Conservation (phyloP, 345 rosid species). For the Gossypium raimondii region DNA sequence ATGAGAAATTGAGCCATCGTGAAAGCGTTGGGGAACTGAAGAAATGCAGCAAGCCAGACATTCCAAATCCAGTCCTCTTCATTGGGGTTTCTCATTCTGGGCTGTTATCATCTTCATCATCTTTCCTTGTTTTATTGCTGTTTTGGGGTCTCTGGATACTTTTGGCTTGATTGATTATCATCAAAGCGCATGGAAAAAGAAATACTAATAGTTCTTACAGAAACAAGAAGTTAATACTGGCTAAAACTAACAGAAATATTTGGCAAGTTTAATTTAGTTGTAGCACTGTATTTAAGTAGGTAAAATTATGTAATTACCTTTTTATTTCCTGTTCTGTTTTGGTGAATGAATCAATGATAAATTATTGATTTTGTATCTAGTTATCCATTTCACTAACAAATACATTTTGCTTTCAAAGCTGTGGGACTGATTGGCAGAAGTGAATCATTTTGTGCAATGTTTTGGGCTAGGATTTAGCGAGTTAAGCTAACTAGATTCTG, state of each 20-base stretch:
- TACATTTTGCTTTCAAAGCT: too few relatives aligned
- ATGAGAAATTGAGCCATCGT: slow-evolving; percentile 10
- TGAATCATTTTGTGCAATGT: not conserved
- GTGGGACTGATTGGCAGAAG: too few relatives aligned
- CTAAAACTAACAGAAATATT: slow-evolving; percentile 8
- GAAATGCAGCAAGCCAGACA: slow-evolving; percentile 28
- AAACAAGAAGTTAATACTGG: slow-evolving; percentile 14
- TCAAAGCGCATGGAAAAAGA: not conserved
- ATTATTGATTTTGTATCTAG: too few relatives aligned
- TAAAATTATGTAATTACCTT: not conserved
- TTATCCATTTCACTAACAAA: too few relatives aligned
- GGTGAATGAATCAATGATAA: not conserved
- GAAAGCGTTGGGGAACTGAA: slow-evolving; percentile 23
- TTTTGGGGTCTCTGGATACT: slow-evolving; percentile 17
- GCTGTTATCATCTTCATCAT: slow-evolving; percentile 15
- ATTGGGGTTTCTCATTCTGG: slow-evolving; percentile 4
- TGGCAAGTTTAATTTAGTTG: not conserved
- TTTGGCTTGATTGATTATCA: slow-evolving; percentile 12
- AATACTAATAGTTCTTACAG: slow-evolving; percentile 7
- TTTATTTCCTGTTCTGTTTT: not conserved
- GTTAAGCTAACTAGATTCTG: not conserved
- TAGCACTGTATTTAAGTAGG: not conserved
- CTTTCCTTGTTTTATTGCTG: slow-evolving; percentile 10
- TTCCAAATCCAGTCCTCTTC: slow-evolving; percentile 22
- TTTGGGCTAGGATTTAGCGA: not conserved